Conservation (phyloP, 768 basidiomycete species). For the Lactarius sp. region DNA sequence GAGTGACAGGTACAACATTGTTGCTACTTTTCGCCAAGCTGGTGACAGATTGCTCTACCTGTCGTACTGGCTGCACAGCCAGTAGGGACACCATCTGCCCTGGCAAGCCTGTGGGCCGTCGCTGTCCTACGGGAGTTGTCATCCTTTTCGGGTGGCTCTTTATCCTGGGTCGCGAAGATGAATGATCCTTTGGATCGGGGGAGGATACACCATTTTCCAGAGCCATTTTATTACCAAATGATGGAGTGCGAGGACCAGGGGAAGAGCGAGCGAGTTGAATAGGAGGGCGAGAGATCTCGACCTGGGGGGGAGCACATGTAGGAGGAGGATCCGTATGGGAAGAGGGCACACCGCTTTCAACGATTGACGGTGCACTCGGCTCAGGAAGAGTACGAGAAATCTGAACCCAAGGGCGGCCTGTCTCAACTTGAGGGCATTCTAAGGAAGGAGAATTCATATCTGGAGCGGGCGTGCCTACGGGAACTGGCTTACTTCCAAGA, state of each 20-base stretch:
- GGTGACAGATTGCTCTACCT: neutral
- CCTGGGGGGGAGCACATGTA: neutral
- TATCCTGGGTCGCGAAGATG: conserved; percentile 8
- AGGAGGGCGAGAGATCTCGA: neutral
- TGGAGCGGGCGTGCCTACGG: neutral
- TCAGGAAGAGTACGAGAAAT: neutral
- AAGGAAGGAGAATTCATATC: neutral
- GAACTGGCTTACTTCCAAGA: neutral
- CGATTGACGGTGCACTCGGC: neutral
- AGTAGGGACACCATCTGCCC: neutral
- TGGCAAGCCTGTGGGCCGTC: neutral
- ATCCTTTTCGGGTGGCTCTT: conserved; percentile 16
- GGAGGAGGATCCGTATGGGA: neutral
- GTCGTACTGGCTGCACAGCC: neutral
- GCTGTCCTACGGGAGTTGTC: neutral
- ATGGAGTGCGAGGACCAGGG: neutral
- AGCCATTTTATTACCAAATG: neutral
- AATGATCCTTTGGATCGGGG: neutral
- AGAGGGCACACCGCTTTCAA: neutral
- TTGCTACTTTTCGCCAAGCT: neutral
- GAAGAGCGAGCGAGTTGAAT: neutral
- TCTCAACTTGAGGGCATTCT: neutral
- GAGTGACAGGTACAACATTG: neutral
- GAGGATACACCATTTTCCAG: neutral
- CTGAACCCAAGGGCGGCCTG: neutral